Conservation (phyloP, 495 filamentous ascomycete genomes). For the Neurospora hispaniola region DNA sequence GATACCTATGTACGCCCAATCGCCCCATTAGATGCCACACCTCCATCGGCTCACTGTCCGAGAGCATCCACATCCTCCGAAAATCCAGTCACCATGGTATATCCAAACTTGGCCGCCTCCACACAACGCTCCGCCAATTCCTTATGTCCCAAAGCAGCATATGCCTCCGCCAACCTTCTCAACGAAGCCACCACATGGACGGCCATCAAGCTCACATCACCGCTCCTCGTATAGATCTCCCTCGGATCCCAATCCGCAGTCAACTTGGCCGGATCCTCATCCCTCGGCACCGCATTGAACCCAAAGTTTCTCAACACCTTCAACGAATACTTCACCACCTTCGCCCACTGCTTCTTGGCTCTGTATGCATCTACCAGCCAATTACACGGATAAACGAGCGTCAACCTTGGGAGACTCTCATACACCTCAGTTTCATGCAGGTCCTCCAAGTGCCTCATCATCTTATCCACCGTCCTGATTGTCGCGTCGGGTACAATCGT, state of each 20-base stretch:
- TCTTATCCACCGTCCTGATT: slow-evolving; percentile 21
- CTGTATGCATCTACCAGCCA: slow-evolving; percentile 31
- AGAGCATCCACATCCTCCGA: neutral
- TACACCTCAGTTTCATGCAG: slow-evolving; percentile 28
- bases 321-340: slow-evolving; percentile 24
- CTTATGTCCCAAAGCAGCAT: slow-evolving; percentile 17
- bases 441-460: slow-evolving; percentile 26
- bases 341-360: slow-evolving; percentile 26
- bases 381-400: slow-evolving; percentile 32
- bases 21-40: neutral
- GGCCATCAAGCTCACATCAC: slow-evolving; percentile 25
- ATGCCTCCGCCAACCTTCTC: slow-evolving; percentile 26
- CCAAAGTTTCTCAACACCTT: slow-evolving; percentile 35
- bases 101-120: slow-evolving; percentile 27
- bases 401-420: slow-evolving; percentile 25
- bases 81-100: slow-evolving; percentile 27
- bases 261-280: slow-evolving; percentile 10
- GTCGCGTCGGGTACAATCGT: slow-evolving; percentile 19
- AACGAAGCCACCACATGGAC: slow-evolving; percentile 29
- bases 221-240: slow-evolving; percentile 11
- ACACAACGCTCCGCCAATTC: slow-evolving; percentile 18
- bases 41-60: neutral
- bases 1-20: neutral
- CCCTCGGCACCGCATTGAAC: slow-evolving; percentile 17
- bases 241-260: slow-evolving; percentile 15